Percentiles rank a stretch among this genome's conserved stretches.
These are phyloP conservation scores for Penicillium parvum DNA, from an alignment of 495 filamentous ascomycete genomes.

Conservation along the genomic window DNA sequence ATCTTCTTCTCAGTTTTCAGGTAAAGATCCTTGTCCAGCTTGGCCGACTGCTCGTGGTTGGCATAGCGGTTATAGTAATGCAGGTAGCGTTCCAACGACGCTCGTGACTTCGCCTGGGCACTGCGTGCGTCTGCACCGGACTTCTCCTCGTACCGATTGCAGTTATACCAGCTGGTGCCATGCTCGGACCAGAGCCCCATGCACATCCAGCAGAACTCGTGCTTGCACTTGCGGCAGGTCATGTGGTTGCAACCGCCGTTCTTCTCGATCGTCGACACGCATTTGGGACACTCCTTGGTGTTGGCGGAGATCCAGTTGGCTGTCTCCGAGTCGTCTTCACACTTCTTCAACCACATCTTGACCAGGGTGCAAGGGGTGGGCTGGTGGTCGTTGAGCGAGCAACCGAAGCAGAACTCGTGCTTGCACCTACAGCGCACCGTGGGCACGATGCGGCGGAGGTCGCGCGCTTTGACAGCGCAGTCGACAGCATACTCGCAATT, in stretches of 20 bases:
- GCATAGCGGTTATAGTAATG: slow-evolving; percentile 99
- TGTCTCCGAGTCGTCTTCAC: slow-evolving; percentile 96
- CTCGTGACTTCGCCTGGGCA: slow-evolving; percentile 83
- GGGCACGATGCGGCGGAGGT: slow-evolving; percentile 78
- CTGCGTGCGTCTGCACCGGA: slow-evolving; percentile 85
- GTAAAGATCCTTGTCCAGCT: slow-evolving; percentile 93
- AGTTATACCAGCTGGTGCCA: slow-evolving; percentile 99
- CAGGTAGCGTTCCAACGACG: slow-evolving; percentile 87
- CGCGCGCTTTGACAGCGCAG: slow-evolving; percentile 78
- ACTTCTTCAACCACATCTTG: slow-evolving; percentile 97
- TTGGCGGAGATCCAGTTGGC: slow-evolving; percentile 99
- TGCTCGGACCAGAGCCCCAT: slow-evolving; percentile 99
- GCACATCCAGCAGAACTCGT: slow-evolving; percentile 99
- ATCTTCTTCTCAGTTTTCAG: slow-evolving; percentile 98
- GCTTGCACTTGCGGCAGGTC: slow-evolving; percentile 97
- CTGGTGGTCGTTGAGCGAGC: slow-evolving; percentile 85
- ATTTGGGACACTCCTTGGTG: slow-evolving; percentile 96
- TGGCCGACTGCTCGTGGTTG: slow-evolving; percentile 97
- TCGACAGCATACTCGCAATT: slow-evolving; percentile 92
- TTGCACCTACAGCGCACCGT: slow-evolving; percentile 82
- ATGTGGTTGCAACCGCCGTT: slow-evolving; percentile 99
- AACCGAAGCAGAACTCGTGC: slow-evolving; percentile 94
- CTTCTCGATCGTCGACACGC: slow-evolving; percentile 96
- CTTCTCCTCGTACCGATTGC: slow-evolving; percentile 94
- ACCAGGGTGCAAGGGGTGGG: slow-evolving; percentile 88